phyloP scores from a whole-genome alignment of 2,329 filamentous ascomycete species.

The Xylariaceae sp. region DNA sequence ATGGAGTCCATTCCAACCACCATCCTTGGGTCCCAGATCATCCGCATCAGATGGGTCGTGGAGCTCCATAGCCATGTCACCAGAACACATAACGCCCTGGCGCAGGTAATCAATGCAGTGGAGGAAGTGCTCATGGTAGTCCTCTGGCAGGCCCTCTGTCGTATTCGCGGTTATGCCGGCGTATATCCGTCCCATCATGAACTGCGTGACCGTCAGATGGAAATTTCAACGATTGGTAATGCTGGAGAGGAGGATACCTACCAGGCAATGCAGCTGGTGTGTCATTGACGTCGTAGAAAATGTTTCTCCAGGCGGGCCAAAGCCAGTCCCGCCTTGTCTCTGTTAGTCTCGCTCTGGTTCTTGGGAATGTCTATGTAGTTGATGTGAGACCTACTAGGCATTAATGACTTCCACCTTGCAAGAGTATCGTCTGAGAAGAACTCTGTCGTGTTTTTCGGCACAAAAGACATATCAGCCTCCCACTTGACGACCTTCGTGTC shows the following conservation, averaged over 20 bases:
- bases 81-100: conserved; percentile 21
- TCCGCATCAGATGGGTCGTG: conserved; percentile 16
- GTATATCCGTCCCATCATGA: conserved; percentile 32
- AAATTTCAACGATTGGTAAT: background rate
- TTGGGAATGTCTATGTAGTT: background rate
- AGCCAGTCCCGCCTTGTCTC: background rate
- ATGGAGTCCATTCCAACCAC: conserved; percentile 20
- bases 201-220: conserved; percentile 10
- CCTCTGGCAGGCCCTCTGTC: conserved; percentile 16
- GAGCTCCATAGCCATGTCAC: conserved; percentile 21
- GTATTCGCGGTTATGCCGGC: conserved; percentile 17
- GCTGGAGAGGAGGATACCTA: conserved; percentile 7
- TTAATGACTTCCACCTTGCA: conserved; percentile 31
- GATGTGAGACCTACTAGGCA: conserved; percentile 24
- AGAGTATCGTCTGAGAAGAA: conserved; percentile 32
- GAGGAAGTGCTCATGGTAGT: conserved; percentile 21
- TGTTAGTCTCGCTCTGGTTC: conserved; percentile 1
- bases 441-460: conserved; percentile 31
- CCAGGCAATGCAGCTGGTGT: conserved; percentile 33
- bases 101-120: conserved; percentile 24
- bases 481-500: conserved; percentile 29
- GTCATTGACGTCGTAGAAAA: conserved; percentile 34
- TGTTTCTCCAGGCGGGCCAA: conserved; percentile 24
- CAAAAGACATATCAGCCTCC: conserved; percentile 30
- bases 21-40: conserved; percentile 18